These are phyloP conservation scores for Onygena corvina DNA, from an alignment of 2,329 filamentous ascomycete genomes.

Conservation along the genomic window DNA sequence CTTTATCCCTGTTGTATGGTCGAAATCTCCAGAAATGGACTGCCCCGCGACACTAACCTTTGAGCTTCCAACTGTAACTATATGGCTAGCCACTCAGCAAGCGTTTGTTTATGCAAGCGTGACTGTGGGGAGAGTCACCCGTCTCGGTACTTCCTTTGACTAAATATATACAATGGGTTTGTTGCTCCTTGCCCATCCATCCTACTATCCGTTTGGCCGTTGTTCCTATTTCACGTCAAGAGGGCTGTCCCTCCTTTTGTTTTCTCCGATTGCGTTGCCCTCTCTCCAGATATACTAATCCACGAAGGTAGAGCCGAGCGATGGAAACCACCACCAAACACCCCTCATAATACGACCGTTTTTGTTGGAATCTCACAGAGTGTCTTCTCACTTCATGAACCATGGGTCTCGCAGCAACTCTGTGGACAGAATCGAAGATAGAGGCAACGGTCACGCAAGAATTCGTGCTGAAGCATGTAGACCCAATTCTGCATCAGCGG, in stretches of 20 bases:
- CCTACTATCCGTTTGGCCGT: background rate
- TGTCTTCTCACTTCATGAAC: too few species aligned
- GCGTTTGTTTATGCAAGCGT: constrained; percentile 3
- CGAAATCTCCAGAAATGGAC: constrained; percentile 4
- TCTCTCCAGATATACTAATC: background rate
- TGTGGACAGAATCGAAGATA: constrained; percentile 38
- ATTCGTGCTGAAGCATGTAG: constrained; percentile 28
- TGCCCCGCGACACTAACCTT: background rate
- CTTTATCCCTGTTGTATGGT: background rate
- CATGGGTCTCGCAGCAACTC: constrained; percentile 23
- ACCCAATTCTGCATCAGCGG: constrained; percentile 22
- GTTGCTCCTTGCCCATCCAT: background rate
- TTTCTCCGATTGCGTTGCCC: background rate
- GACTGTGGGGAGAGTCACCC: background rate
- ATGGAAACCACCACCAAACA: background rate
- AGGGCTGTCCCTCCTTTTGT: background rate
- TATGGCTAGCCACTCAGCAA: background rate
- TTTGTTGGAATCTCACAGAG: background rate
- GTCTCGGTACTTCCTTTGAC: background rate
- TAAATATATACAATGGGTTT: background rate
- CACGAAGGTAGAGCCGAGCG: background rate
- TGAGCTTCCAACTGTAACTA: background rate
- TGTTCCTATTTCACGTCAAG: background rate
- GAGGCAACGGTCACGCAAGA: constrained; percentile 32
- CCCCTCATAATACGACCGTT: background rate